phyloP scores from a whole-genome alignment of 2,329 filamentous ascomycete species.

The Claviceps sp. region DNA sequence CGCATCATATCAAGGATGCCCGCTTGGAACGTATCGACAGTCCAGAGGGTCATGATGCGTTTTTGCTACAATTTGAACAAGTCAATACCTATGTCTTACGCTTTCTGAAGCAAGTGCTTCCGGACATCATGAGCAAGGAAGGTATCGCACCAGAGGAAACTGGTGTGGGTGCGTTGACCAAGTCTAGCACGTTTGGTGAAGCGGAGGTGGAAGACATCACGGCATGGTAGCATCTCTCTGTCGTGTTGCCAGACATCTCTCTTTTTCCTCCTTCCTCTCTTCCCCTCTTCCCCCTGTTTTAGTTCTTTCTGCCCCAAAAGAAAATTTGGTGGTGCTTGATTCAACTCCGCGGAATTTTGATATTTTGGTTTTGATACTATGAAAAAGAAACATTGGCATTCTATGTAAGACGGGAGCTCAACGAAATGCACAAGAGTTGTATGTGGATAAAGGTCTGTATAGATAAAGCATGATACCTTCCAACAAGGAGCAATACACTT shows the following conservation, averaged over 20 bases:
- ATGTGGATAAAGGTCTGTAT: background rate
- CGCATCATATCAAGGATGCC: constrained; percentile 64
- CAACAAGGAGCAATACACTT: background rate
- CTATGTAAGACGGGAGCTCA: background rate
- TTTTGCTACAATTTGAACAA: constrained; percentile 92
- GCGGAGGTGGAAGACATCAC: constrained; percentile 95
- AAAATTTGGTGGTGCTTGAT: background rate
- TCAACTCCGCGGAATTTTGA: background rate
- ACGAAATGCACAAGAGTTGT: background rate
- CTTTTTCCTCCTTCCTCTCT: background rate
- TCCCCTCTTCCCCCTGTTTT: background rate
- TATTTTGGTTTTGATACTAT: background rate
- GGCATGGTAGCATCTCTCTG: constrained; percentile 55
- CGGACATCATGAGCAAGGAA: constrained; percentile 70
- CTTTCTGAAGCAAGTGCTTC: constrained; percentile 71
- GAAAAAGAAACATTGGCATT: background rate
- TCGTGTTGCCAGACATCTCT: background rate
- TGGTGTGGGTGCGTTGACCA: constrained; percentile 52
- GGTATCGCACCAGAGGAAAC: constrained; percentile 34
- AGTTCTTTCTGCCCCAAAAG: too few species aligned
- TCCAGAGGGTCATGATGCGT: constrained; percentile 91
- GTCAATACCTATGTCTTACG: constrained; percentile 78
- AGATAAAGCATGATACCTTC: background rate
- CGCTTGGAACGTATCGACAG: constrained; percentile 79
- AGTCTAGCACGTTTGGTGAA: constrained; percentile 88